Percentiles rank a stretch among this genome's conserved stretches.
Evolutionary conservation across 208 protist species (phyloP).

Genomic region (Lotmaria passim): DNA sequence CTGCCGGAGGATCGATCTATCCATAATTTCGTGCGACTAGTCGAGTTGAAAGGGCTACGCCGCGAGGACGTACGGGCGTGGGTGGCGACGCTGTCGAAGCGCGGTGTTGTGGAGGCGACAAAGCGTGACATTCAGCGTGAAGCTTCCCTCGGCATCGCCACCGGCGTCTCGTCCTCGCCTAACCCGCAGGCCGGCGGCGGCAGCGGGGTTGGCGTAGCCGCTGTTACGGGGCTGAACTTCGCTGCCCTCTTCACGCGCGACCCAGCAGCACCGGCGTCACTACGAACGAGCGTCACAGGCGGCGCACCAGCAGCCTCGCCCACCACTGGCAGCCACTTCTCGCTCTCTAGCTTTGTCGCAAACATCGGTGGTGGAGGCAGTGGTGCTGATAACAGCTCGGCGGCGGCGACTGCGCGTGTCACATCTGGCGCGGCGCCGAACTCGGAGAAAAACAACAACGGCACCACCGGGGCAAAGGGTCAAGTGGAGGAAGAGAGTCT

Average conservation of each 20-base stretch:
- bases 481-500: conserved; percentile 46
- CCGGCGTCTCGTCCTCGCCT: conserved; percentile 26
- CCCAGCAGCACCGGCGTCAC: conserved; percentile 15
- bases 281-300: background rate
- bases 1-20: conserved; percentile 87
- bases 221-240: conserved; percentile 49
- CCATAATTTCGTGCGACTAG: conserved; percentile 85
- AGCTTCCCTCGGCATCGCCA: conserved; percentile 43
- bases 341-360: conserved; percentile 37
- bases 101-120: conserved; percentile 88
- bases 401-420: too few relatives aligned
- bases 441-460: background rate
- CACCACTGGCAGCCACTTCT: conserved; percentile 24
- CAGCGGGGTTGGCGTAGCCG: background rate
- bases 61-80: conserved; percentile 82
- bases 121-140: conserved; percentile 65
- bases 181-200: conserved; percentile 1
- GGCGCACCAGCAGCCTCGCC: conserved; percentile 2
- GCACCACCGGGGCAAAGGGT: background rate
- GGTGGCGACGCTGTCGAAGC: conserved; percentile 82
- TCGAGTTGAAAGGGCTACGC: conserved; percentile 80
- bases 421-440: too few relatives aligned
- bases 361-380: conserved; percentile 29
- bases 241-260: conserved; percentile 56
- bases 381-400: conserved; percentile 1